Evolutionary conservation across 2,329 filamentous ascomycete genomes (phyloP).

Genomic region (Fusarium euwallaceae): DNA sequence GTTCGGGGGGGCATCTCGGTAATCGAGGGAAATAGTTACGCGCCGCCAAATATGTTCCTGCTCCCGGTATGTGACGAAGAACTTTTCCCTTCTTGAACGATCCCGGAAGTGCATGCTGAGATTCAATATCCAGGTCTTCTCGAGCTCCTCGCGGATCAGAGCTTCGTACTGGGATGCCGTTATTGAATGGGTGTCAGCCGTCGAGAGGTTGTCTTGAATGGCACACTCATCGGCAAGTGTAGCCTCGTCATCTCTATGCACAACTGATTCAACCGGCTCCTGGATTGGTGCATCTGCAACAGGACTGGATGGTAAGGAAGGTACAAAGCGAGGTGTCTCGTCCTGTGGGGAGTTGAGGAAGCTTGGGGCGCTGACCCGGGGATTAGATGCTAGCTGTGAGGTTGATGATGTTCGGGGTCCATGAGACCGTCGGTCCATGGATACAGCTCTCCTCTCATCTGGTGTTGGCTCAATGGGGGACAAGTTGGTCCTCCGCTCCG

Average conservation of each 20-base stretch:
- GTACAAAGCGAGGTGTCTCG: constrained; percentile 30
- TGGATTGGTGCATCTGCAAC: constrained; percentile 27
- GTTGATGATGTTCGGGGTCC: constrained; percentile 46
- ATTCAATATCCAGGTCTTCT: constrained; percentile 94
- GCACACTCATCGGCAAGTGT: constrained; percentile 39
- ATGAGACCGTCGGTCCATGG: constrained; percentile 68
- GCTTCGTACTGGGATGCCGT: constrained; percentile 70
- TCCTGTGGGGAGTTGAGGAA: constrained; percentile 51
- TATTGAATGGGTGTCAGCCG: constrained; percentile 61
- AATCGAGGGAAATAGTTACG: constrained; percentile 94
- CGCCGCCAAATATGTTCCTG: constrained; percentile 83
- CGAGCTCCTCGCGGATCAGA: constrained; percentile 83
- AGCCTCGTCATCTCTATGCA: constrained; percentile 37
- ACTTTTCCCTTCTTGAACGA: constrained; percentile 92
- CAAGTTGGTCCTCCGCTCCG: constrained; percentile 81
- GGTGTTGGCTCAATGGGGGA: constrained; percentile 73
- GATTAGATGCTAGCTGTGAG: constrained; percentile 46
- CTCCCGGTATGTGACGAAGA: constrained; percentile 95
- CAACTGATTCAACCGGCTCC: constrained; percentile 7
- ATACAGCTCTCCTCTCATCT: constrained; percentile 79
- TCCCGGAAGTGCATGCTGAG: constrained; percentile 98
- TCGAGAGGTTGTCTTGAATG: constrained; percentile 50
- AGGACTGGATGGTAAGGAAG: constrained; percentile 32
- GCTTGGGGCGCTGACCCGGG: constrained; percentile 64
- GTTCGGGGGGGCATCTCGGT: constrained; percentile 81